Base-by-base conservation (phyloP, 202 grass and related monocot species). In the Schoenoplectus triqueter region DNA sequence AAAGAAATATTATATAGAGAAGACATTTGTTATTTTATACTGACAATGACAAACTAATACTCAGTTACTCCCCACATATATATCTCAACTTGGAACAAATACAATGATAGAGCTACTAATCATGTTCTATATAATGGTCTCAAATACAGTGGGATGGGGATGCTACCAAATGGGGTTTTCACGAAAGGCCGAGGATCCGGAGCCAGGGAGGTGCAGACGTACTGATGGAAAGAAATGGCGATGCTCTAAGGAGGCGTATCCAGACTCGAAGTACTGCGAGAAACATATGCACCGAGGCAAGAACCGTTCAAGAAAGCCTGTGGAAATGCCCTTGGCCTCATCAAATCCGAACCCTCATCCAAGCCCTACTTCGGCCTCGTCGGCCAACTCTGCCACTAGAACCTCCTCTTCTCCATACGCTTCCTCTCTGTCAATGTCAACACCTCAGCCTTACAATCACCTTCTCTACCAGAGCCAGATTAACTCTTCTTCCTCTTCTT, bases 281-380 rank as follows among this genome's bases (percentile, higher is more conserved):
- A 97, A 93, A 80, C 95, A 97, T 87, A 97, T 94, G 95, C 95
- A 97, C 89, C 87, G 95, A 14, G 95, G 95, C 88, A 97, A 97
- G 89, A 97, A 97, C 88, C 95, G 95, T 92, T 94, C 95, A 90
- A 97, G 92, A 94, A 97, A 97, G 95, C 90, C 95, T 93, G 95
- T 97, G 90, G 95, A 97, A 94, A 97, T 97, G 92, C 92, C 95
- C 86, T 89, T 94, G 76, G 89, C 91, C 88, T 90, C 87, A 45
- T 78, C 90, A 14, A 81, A 80, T 60, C 60, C 90, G 3, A 50
- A 86, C 72, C 45, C 89, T 3, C 9, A 84, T 41, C 13, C 59
- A 6, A 78, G 84, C n/a, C 85, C 87, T 40, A 82, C 87, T 75
- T 82, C 88, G 0, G 73, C 80, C 56, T 14, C 82, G 21, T 77